These are phyloP conservation scores for Amanita rubescens DNA, from an alignment of 768 basidiomycete genomes.

Conservation along the genomic window DNA sequence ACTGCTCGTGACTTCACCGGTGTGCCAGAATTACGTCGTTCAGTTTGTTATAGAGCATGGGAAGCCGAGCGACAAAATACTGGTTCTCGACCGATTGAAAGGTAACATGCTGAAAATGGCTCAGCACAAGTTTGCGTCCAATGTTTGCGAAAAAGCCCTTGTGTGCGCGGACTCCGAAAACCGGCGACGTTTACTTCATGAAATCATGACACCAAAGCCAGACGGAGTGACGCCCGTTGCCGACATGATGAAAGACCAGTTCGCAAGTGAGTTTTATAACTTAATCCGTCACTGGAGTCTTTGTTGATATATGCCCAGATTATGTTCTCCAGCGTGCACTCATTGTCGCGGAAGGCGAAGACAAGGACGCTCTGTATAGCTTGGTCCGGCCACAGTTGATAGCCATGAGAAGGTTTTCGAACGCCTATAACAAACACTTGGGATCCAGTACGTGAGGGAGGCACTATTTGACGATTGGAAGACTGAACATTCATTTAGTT, in stretches of 20 bases:
- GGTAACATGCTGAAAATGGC: slow-evolving; percentile 78
- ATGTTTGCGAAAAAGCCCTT: slow-evolving; percentile 91
- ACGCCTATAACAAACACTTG: slow-evolving; percentile 74
- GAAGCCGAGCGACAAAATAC: slow-evolving; percentile 53
- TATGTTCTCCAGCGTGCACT: slow-evolving; percentile 83
- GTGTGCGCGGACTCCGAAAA: slow-evolving; percentile 55
- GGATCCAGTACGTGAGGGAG: slow-evolving; percentile 54
- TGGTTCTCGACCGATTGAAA: slow-evolving; percentile 60
- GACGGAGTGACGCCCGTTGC: slow-evolving; percentile 66
- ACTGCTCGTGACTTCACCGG: slow-evolving; percentile 1
- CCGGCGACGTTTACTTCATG: slow-evolving; percentile 67
- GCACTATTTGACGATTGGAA: background rate
- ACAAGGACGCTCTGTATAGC: slow-evolving; percentile 56
- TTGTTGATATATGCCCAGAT: slow-evolving; percentile 35
- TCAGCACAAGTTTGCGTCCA: slow-evolving; percentile 90
- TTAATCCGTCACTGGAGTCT: background rate
- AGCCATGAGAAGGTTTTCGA: slow-evolving; percentile 65
- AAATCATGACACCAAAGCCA: slow-evolving; percentile 60
- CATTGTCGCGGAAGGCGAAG: slow-evolving; percentile 58
- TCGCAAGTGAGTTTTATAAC: slow-evolving; percentile 60
- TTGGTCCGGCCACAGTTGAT: slow-evolving; percentile 61
- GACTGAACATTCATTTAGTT: slow-evolving; percentile 33
- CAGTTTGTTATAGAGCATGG: slow-evolving; percentile 90
- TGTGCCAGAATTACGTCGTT: slow-evolving; percentile 80
- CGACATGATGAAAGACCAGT: slow-evolving; percentile 83